Evolutionary conservation across 2,329 filamentous ascomycete genomes (phyloP), one percentile per base, ranked within the genome.

Genomic region (Diaporthe capsici): DNA sequence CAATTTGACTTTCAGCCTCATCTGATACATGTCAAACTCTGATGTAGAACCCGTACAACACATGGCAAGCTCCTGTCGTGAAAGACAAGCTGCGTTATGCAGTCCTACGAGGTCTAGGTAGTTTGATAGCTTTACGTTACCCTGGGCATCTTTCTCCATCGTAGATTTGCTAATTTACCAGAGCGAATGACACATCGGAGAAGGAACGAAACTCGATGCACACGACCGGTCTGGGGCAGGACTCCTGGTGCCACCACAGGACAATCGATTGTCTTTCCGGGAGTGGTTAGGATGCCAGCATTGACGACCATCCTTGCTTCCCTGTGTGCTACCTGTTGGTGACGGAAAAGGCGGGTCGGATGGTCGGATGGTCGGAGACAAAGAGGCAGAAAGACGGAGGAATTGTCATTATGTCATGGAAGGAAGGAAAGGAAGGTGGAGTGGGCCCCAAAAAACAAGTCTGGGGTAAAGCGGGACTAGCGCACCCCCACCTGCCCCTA

Each of bases 391-490:
- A 12, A 22, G 47, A 68, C 20, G 22, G 44, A 53, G 6, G 34
- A 20, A 68, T 25, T 39, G 31, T 68, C 31, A 53, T 53, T 53
- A 68, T 68, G 65, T 68, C 47, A 68, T 68, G 10, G 22, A 63
- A 22, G 60, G 60, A 65, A 63, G 37, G 58, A 25, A 25, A 28
- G 58, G 44, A 49, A 15, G 42, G 25, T 34, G 44, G 28, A 25
- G 47, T 20, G 28, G 65, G 47, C n/a, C 63, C 61, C 17, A 31
- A 8, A 65, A 8, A 13, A n/a, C 44, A 34, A 49, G 44, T 68
- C 63, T 37, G 63, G 63, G 63, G 63, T 68, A 68, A 68, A 31
- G 63, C 44, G 63, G 63, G 44, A 51, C 63, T 67, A 67, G 47
- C 31, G 63, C 20, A 12, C 17, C 60, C 60, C 60, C 60, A 44